Evolutionary conservation across 495 filamentous ascomycete species (phyloP), one percentile per base, ranked within the genome.

Genomic region (Aspergillus homomorphus): DNA sequence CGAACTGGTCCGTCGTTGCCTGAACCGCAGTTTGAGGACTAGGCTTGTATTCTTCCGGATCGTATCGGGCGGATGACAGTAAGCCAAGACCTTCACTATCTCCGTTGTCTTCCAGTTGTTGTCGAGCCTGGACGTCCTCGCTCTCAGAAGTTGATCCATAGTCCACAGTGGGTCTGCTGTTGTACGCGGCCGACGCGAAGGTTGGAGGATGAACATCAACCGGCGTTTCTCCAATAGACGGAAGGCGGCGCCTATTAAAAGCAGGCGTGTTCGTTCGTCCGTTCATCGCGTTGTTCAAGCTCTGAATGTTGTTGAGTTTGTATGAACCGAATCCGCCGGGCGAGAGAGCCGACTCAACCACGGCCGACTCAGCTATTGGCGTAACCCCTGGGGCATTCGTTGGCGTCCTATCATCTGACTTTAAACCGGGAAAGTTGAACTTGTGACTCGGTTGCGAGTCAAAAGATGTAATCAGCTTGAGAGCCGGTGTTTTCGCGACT

Each of bases 401-500:
- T 6, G 91, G 89, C 12, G 89, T 92, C 54, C 81, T 80, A 59
- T 91, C 88, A 61, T 88, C 89, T 12, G 78, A 81, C 52, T 76
- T 79, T 23, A 81, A 69, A 18, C 85, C 83, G 38, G 89, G 88
- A 71, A 92, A 90, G 58, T 82, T 84, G 63, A 82, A 81, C 53
- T 82, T 82, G 43, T 82, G 76, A 28, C 74, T 73, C n/a, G 78
- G 72, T 16, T 78, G 66, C n/a, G 81, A 71, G 20, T 85, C 86
- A 55, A 98, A 98, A 0, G 87, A 84, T 7, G 94, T 98, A 61
- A 98, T 96, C 1, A 98, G 82, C 69, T 96, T 98, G 42, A 98
- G 81, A 4, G 92, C 80, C n/a, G 91, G 87, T 14, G 84, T 87
- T 73, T 94, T 96, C 15, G 85, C 84, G 49, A 86, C 75, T 45